Evolutionary conservation across 2,329 filamentous ascomycete genomes (phyloP), one percentile per base, ranked within the genome.

Genomic region (Periglandula ipomoeae): DNA sequence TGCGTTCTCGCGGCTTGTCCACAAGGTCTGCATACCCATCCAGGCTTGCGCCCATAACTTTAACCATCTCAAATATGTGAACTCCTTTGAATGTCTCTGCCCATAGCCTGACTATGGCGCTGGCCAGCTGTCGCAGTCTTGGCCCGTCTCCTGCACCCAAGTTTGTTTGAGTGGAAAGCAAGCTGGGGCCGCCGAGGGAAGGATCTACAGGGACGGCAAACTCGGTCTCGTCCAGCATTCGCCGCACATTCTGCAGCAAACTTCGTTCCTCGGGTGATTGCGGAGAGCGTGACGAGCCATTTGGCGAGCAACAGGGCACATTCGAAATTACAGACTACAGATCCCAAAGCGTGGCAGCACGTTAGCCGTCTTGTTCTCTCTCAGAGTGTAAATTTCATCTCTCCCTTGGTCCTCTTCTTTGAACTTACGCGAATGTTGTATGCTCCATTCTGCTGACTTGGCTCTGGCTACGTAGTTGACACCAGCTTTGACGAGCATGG

Each of bases 401-500:
- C 37, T 20, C 10, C 10, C 6, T 27, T 11, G 8, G 6, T 27
- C 26, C 6, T 11, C 15, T 4, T 32, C 15, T 32, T 32, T 32
- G 30, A 5, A 69, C 77, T 70, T 62, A 79, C 77, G 58, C 24
- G 78, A 79, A 60, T 81, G 75, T 52, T 81, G 77, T 58, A 82
- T 80, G 57, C 78, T 81, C 79, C 79, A 81, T 58, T 81, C 75
- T 1, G 76, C 67, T 1, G 76, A 78, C 61, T 81, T 81, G 5
- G 77, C 77, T 53, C 76, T 72, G 38, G 79, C 78, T 43, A 82
- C 76, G 55, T 80, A 82, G 55, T 79, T 80, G 19, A 82, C 78
- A 0, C 79, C 79, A 13, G 74, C 70, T 59, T 82, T 83, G 50
- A 84, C 78, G 22, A 83, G 68, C 69, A 85, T 81, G 3, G 81